Base-by-base conservation (phyloP, 495 filamentous ascomycete species). In the Xylaria grammica region DNA sequence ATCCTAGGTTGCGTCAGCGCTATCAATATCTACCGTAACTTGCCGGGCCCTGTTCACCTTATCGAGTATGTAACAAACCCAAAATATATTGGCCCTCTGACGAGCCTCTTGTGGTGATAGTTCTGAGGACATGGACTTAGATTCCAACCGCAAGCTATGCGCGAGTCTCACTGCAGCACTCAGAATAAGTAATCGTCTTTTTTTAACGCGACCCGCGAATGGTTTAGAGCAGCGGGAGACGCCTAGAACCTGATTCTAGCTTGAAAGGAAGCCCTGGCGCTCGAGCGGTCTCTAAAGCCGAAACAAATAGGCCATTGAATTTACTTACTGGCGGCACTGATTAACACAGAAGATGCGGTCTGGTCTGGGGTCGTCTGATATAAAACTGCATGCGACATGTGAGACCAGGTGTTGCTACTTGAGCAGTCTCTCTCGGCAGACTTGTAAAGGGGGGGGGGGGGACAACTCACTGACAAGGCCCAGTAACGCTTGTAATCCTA, bases 61-160 rank as follows among this genome's bases (percentile, higher is more conserved):
- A 29, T 75, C 74, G 19, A 75, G 56, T 20, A 58, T 63, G 52
- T 74, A 75, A 30, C 69, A 68, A 48, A 76, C 62, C 74, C 74
- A 76, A 53, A 76, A 76, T 60, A 76, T 49, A 26, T 74, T 68
- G 13, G 60, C 65, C 24, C 74, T 69, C 20, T 74, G 70, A 7
- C 69, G 60, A 8, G 66, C 68, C 1, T 70, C 64, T 22, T 74
- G 72, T 1, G 66, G 50, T 5, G 74, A n/a, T 29, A 63, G 67
- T 2, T 66, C 46, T 2, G 59, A 66, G 38, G 62, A 36, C 32
- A 61, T 40, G 22, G 66, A 48, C 20, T 67, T 67, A 36, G 65
- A 53, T 17, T 76, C 69, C 49, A 76, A 56, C 11, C 63, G 62
- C 27, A 76, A 42, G 20, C 68, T 63, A 62, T 76, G 74, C 2